A percentile compares a stretch with the other conserved stretches of the same genome.
phyloP scores from a whole-genome alignment of 1,139 yeast species.

The Hyphopichia burtonii region DNA sequence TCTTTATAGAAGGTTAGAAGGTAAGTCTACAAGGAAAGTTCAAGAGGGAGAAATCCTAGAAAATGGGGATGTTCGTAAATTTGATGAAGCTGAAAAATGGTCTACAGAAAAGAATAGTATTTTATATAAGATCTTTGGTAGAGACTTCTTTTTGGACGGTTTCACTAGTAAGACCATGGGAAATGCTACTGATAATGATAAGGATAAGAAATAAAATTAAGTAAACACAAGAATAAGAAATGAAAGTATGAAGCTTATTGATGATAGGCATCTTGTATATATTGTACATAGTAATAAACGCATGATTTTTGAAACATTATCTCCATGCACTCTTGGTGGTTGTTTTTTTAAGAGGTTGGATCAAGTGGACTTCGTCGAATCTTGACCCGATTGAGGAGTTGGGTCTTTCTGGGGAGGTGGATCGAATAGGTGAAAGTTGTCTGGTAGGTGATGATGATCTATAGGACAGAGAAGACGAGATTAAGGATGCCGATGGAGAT shows the following conservation, averaged over 20 bases:
- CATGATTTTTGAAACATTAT: constrained; percentile 5
- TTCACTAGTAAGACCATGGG: constrained; percentile 45
- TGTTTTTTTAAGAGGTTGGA: constrained; percentile 24
- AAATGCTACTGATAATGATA: not conserved
- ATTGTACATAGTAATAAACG: constrained; percentile 1
- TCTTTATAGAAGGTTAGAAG: constrained; percentile 38
- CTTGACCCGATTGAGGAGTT: constrained; percentile 35
- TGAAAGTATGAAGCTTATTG: not conserved
- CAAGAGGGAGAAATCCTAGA: constrained; percentile 43
- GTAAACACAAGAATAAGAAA: not conserved
- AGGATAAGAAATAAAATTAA: constrained; percentile 3
- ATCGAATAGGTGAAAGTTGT: constrained; percentile 6
- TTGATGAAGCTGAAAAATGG: constrained; percentile 44
- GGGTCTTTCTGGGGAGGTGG: constrained; percentile 38
- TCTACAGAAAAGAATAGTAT: constrained; percentile 35
- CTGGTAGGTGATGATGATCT: constrained; percentile 3
- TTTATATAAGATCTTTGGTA: constrained; percentile 42
- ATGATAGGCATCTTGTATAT: not conserved
- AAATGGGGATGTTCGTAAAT: constrained; percentile 32
- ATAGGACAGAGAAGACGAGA: constrained; percentile 1
- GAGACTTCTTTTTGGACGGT: constrained; percentile 46
- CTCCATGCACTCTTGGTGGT: constrained; percentile 26
- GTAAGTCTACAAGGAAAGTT: constrained; percentile 41
- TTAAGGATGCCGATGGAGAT: constrained; percentile 3
- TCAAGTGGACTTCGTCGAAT: constrained; percentile 32